Base-by-base conservation (phyloP, 768 basidiomycete species). In the Leccinum subtestaceum region DNA sequence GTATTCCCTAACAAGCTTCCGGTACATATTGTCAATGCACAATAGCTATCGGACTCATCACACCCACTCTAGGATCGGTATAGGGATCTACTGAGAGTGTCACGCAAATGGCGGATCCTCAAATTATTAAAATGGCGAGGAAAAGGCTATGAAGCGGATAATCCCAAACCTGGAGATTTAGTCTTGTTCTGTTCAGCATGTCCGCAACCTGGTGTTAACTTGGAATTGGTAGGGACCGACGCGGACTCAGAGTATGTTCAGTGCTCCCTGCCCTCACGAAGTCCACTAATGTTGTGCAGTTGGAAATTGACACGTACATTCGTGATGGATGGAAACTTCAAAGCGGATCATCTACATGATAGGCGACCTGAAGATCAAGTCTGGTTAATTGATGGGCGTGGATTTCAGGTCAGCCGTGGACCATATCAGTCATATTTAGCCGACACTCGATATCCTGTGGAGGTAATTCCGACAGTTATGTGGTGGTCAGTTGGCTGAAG, bases 131-230 rank as follows among this genome's bases (percentile, higher is more conserved):
- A 31, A 31, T 31, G 29, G 29, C 29, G 29, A 31, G 29, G 29
- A 31, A 31, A 31, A 9, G 29, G 29, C 29, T 31, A 31, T 9
- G 9, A 31, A 31, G 29, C 29, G 3, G 29, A 31, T 10, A 9
- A 31, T 31, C 9, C 2, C 29, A 19, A 40, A 2, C 4, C 21
- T 2, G 46, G 51, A 0, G 36, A 60, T 1, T 25, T 60, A 5
- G 55, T 6, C 0, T 27, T 71, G 1, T 64, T 69, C 11, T 72
- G 73, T 19, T 62, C 68, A 0, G 60, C 67, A 4, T 75, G 72
- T 53, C 72, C 68, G 3, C 70, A 71, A 15, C 68, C 65, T 0
- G 67, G 64, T 0, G 56, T 71, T 2, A 52, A 52, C 4, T 2
- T 43, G 15, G 17, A 43, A 40, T 15, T 17, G 38, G 38, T 8